Evolutionary conservation across 768 basidiomycete genomes (phyloP).

Genomic region (Trametes coccinea): DNA sequence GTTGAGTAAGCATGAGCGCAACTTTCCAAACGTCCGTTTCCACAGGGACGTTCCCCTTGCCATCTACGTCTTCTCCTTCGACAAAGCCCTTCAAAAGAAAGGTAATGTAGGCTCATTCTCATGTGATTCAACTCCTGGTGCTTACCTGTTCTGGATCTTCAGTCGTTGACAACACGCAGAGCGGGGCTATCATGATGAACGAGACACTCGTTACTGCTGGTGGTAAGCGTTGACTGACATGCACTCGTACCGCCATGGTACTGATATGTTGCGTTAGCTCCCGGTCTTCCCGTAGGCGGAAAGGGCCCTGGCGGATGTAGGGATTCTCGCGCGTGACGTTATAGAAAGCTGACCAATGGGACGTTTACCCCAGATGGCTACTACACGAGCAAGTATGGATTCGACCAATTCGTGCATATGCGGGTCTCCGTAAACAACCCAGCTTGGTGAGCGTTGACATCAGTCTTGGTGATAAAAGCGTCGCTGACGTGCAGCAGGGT

Average conservation of each 20-base stretch:
- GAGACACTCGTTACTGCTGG: slow-evolving; percentile 62
- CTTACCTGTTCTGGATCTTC: background rate
- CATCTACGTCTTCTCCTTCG: slow-evolving; percentile 71
- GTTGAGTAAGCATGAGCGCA: too few species aligned
- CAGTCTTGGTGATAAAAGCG: background rate
- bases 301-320: slow-evolving; percentile 68
- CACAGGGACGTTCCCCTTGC: slow-evolving; percentile 68
- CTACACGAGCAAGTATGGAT: slow-evolving; percentile 71
- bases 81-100: slow-evolving; percentile 55
- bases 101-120: slow-evolving; percentile 35
- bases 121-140: background rate
- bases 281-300: slow-evolving; percentile 73
- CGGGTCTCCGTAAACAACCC: slow-evolving; percentile 53
- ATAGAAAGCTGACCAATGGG: background rate
- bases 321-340: slow-evolving; percentile 21
- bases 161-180: slow-evolving; percentile 72
- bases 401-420: slow-evolving; percentile 77
- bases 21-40: too few species aligned
- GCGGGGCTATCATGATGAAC: slow-evolving; percentile 71
- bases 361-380: slow-evolving; percentile 47
- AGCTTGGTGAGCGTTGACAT: slow-evolving; percentile 32
- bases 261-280: slow-evolving; percentile 35
- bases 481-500: slow-evolving; percentile 24
- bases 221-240: slow-evolving; percentile 39
- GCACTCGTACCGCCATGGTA: background rate